Conservation (phyloP, 371 early-diverging fungal genomes). For the Rhizopus arrhizus region DNA sequence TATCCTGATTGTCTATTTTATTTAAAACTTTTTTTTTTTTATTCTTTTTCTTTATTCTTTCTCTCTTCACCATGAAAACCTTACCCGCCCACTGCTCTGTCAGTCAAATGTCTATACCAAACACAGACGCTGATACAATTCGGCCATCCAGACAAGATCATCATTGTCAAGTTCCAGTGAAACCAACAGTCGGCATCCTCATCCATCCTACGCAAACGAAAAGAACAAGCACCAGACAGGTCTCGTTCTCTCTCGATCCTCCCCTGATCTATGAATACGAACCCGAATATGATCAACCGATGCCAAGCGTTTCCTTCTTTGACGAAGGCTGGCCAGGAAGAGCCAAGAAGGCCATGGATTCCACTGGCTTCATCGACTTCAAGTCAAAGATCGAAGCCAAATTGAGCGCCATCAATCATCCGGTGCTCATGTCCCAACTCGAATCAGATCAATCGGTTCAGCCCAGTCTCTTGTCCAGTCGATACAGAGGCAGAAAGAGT, state of each 20-base stretch:
- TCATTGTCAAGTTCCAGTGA: too few species aligned
- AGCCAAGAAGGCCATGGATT: constrained; percentile 22
- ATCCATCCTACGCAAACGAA: not conserved
- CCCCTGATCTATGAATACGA: constrained; percentile 47
- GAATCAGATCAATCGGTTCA: not conserved
- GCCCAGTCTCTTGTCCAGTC: constrained; percentile 1
- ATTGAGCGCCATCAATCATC: constrained; percentile 25
- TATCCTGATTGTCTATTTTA: not conserved
- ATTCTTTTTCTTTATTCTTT: too few species aligned
- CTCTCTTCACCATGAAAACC: too few species aligned
- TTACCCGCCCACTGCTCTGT: too few species aligned
- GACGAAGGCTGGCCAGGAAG: constrained; percentile 34
- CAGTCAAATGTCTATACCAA: too few species aligned
- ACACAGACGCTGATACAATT: too few species aligned
- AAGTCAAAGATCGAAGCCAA: constrained; percentile 28
- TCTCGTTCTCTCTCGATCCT: constrained; percentile 36
- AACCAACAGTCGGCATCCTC: too few species aligned
- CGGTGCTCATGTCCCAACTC: constrained; percentile 17
- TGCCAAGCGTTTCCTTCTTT: constrained; percentile 5
- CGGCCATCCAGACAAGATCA: too few species aligned
- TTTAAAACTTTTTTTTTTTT: too few species aligned
- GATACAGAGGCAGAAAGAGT: constrained; percentile 11
- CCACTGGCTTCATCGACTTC: constrained; percentile 27
- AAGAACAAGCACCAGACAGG: constrained; percentile 14
- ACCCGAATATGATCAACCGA: constrained; percentile 24